Evolutionary conservation across 2,329 filamentous ascomycete genomes (phyloP), one percentile per base, ranked within the genome.

Genomic region (Malbranchea zuffiana): DNA sequence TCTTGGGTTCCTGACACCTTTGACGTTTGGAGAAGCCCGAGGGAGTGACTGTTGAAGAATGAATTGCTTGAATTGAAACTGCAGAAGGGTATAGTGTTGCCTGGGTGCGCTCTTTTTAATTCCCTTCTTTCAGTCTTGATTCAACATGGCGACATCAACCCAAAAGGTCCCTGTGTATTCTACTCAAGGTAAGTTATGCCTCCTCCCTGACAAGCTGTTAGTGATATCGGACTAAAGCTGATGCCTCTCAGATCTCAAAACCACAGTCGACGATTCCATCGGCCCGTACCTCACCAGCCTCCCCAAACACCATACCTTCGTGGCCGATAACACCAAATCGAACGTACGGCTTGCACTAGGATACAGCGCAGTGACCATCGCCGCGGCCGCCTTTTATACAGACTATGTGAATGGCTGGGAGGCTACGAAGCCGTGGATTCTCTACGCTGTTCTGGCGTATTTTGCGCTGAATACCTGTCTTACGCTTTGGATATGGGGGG

Each of bases 371-470:
- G 86, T 96, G 51, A 59, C 71, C 41, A 77, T 95, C 44, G 80
- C 85, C 12, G 87, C 72, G 15, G 80, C 76, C 43, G 86, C 84
- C 51, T 96, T 96, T 68, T 77, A 75, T 44, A 87, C 85, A 66
- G 90, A 98, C 70, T 93, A 85, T 67, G 84, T 83, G 55, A 69
- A 86, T 32, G 88, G 87, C 50, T 96, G 90, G 71, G 84, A 94
- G 45, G 68, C 63, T 43, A 94, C 87, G 12, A 92, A 90, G 61
- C 65, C 71, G 45, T 88, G 78, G 66, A 92, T 88, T 0, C 72
- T 82, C 3, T 72, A 70, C 25, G 88, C 90, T 3, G 88, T 96
- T 3, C 69, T 71, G 7, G 55, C 79, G 11, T 98, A 98, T 66
- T 78, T 83, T 27, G 35, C 82, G 2, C 64, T 98, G 34, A 96